phyloP scores from a whole-genome alignment of 1,284 basidiomycete genomes.

The Sanguinoderma infundibulare region DNA sequence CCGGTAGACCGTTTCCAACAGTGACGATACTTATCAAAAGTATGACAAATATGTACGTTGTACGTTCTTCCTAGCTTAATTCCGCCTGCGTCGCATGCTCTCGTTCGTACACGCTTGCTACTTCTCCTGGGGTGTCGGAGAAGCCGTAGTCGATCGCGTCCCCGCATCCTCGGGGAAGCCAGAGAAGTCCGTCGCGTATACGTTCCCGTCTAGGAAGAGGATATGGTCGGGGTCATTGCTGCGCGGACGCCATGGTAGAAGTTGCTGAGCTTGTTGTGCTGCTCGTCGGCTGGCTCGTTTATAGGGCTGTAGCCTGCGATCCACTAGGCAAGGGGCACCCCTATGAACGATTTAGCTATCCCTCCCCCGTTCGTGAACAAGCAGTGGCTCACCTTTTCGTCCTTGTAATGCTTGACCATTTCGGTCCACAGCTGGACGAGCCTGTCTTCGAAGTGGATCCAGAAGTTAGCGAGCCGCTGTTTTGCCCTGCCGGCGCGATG shows the following conservation, averaged over 20 bases:
- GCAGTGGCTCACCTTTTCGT: too few species aligned
- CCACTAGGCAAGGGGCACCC: too few species aligned
- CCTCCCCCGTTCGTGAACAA: too few species aligned
- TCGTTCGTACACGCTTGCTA: too few species aligned
- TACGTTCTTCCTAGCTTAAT: background rate
- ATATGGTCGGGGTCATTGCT: too few species aligned
- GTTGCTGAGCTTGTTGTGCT: slow-evolving; percentile 52
- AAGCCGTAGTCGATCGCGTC: too few species aligned
- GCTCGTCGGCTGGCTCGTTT: slow-evolving; percentile 74
- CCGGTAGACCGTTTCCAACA: slow-evolving; percentile 10
- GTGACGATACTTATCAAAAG: slow-evolving; percentile 1
- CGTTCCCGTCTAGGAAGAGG: too few species aligned
- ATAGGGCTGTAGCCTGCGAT: slow-evolving; percentile 75
- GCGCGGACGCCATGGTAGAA: slow-evolving; percentile 73
- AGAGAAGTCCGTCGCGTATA: too few species aligned
- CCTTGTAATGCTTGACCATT: slow-evolving; percentile 61
- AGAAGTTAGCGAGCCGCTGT: slow-evolving; percentile 65
- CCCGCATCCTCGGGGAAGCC: too few species aligned
- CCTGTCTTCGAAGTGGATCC: slow-evolving; percentile 80
- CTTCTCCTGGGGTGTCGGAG: too few species aligned
- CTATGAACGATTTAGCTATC: too few species aligned
- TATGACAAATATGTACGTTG: slow-evolving; percentile 10
- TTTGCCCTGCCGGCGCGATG: slow-evolving; percentile 65
- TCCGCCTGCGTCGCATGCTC: slow-evolving; percentile 11
- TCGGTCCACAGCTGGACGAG: slow-evolving; percentile 71